Base-by-base conservation (phyloP, 345 rosid genomes). In the Linum lewisii region DNA sequence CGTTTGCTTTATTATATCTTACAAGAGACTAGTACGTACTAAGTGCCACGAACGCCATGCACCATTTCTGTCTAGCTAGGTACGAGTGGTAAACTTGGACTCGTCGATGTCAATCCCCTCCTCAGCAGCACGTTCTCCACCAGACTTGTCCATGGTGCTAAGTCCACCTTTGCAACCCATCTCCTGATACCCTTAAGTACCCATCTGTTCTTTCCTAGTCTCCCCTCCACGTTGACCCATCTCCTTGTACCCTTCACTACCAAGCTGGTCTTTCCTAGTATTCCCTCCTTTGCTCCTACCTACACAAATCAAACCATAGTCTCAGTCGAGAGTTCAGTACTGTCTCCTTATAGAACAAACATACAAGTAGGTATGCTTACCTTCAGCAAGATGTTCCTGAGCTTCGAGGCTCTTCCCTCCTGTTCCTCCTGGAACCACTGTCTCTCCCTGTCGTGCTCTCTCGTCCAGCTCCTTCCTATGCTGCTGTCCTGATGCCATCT, bases 171-270 rank as follows among this genome's bases (percentile, higher is more conserved):
- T 75, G 21, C 72, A 59, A 21, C 85, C 87, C 82, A 84, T 79
- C 72, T 87, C 65, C 59, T 78, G 77, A 57, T 75, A 84, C 59
- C 88, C 91, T 75, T 84, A 82, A 8, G 62, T 72, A 13, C 86
- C 84, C 7, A 81, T 37, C 62, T 87, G 91, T 38, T 82, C 87
- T 73, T 54, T 84, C 56, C 81, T 67, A 1, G 79, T 69, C 68
- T 82, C 68, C 21, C 90, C 86, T 59, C 92, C 87, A 18, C 76
- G 73, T 67, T 58, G 62, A 6, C 69, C 77, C 79, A 72, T 86
- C 77, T 74, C 89, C 87, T 52, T 52, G 56, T 52, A 52, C 56
- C 56, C 56, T 52, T 52, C 56, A 1, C 24, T 52, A 1, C 56
- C 56, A 14, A 52, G 56, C 56, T 52, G 56, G 21, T 52, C 24